phyloP scores from a whole-genome alignment of 2,329 filamentous ascomycete species.

The Niveomyces coronatus region DNA sequence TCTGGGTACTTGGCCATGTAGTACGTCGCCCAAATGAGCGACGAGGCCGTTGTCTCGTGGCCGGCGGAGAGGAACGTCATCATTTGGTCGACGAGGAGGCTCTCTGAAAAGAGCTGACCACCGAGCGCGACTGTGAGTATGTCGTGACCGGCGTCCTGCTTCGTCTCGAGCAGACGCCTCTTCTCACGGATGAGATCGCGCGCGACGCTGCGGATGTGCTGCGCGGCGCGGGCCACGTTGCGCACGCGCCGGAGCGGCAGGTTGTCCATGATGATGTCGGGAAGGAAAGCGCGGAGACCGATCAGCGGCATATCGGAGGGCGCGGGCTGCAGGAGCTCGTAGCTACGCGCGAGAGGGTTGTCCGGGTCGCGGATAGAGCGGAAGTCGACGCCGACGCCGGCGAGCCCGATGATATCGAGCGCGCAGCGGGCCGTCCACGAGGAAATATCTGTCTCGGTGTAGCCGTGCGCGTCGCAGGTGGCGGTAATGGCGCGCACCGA shows the following conservation, averaged over 20 bases:
- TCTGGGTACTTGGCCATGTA: constrained; percentile 25
- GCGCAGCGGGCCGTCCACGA: constrained; percentile 18
- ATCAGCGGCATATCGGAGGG: constrained; percentile 8
- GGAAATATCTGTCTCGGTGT: constrained; percentile 13
- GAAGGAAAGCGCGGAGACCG: constrained; percentile 10
- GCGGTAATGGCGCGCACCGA: constrained; percentile 12
- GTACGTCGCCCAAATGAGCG: constrained; percentile 31
- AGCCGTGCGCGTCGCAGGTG: constrained; percentile 4
- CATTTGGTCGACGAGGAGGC: constrained; percentile 29
- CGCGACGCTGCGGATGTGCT: constrained; percentile 17
- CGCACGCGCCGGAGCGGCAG: constrained; percentile 10
- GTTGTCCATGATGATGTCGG: constrained; percentile 8
- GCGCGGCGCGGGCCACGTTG: constrained; percentile 18
- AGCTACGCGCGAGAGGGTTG: constrained; percentile 25
- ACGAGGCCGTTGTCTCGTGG: constrained; percentile 33
- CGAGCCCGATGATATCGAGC: constrained; percentile 26
- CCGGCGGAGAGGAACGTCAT: constrained; percentile 32
- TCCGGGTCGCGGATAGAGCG: constrained; percentile 21
- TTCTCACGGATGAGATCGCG: constrained; percentile 24
- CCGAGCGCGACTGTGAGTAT: constrained; percentile 27
- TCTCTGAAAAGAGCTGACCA: constrained; percentile 24
- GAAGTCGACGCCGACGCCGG: constrained; percentile 24
- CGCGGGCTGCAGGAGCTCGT: constrained; percentile 16
- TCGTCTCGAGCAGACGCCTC: constrained; percentile 13
- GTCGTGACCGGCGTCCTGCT: constrained; percentile 21